Conservation (phyloP, 2,329 filamentous ascomycete species). For the Cordyceps cateniannulata region DNA sequence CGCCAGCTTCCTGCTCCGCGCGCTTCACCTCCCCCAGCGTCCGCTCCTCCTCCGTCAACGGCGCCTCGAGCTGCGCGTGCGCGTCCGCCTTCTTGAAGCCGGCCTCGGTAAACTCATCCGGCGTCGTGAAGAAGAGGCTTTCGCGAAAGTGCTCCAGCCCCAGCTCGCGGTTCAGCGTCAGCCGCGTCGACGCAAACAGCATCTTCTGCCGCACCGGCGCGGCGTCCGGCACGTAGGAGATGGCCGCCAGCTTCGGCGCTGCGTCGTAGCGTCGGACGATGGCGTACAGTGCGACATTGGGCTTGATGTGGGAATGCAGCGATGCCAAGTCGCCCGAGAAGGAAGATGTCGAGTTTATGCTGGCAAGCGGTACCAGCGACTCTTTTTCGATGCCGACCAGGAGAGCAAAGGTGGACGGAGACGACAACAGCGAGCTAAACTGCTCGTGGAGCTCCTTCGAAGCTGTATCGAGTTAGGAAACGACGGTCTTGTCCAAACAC, state of each 20-base stretch:
- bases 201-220: slow-evolving; percentile 81
- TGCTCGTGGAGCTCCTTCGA: slow-evolving; percentile 70
- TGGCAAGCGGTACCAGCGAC: slow-evolving; percentile 53
- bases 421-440: slow-evolving; percentile 63
- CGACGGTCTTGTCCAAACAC: not conserved
- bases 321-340: slow-evolving; percentile 60
- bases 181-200: slow-evolving; percentile 72
- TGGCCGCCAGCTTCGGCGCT: slow-evolving; percentile 54
- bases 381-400: slow-evolving; percentile 66
- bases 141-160: slow-evolving; percentile 74
- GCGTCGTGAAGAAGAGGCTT: slow-evolving; percentile 64
- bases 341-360: slow-evolving; percentile 46
- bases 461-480: slow-evolving; percentile 38
- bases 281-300: slow-evolving; percentile 64
- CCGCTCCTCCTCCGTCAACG: slow-evolving; percentile 73
- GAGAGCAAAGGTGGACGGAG: slow-evolving; percentile 58
- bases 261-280: slow-evolving; percentile 62
- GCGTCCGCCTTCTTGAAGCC: slow-evolving; percentile 70
- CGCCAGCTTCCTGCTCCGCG: slow-evolving; percentile 67
- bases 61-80: slow-evolving; percentile 58
- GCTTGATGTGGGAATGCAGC: slow-evolving; percentile 57
- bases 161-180: slow-evolving; percentile 69
- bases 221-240: slow-evolving; percentile 73
- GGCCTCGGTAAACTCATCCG: slow-evolving; percentile 59
- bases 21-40: slow-evolving; percentile 65